A percentile compares a stretch with the other conserved stretches of the same genome.
Evolutionary conservation across 2,329 filamentous ascomycete genomes (phyloP).

Genomic region (Purpureocillium lavendulum): DNA sequence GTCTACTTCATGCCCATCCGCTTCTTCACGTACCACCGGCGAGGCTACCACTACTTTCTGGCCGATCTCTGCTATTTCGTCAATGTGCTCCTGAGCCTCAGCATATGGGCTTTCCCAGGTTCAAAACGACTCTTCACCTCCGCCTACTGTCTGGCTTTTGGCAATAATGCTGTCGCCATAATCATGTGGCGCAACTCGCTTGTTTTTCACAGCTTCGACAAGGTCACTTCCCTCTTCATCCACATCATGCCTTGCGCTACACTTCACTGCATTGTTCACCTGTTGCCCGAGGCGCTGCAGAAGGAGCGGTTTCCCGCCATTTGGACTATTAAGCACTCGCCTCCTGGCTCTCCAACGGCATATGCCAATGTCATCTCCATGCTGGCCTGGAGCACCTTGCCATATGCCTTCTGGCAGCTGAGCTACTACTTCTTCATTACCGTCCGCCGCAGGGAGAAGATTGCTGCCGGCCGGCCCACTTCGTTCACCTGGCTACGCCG

Average conservation of each 20-base stretch:
- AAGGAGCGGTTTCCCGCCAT: constrained; percentile 72
- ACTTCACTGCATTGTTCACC: constrained; percentile 84
- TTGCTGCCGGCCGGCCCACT: constrained; percentile 87
- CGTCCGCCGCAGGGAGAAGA: constrained; percentile 88
- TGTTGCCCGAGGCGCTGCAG: constrained; percentile 60
- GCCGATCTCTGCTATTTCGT: constrained; percentile 98
- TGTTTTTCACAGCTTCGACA: constrained; percentile 97
- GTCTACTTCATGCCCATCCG: constrained; percentile 96
- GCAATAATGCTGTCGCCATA: constrained; percentile 95
- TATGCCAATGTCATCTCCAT: constrained; percentile 73
- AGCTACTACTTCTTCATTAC: constrained; percentile 93
- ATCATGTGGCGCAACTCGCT: constrained; percentile 99
- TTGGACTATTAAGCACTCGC: constrained; percentile 65
- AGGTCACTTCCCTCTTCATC: constrained; percentile 96
- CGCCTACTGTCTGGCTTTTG: constrained; percentile 85
- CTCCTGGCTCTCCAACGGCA: constrained; percentile 65
- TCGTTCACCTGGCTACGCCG: constrained; percentile 95
- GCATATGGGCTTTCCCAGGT: constrained; percentile 81
- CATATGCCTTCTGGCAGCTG: constrained; percentile 89
- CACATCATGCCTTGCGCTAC: constrained; percentile 98
- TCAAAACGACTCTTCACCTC: constrained; percentile 90
- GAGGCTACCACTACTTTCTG: constrained; percentile 93
- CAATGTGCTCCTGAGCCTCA: constrained; percentile 75
- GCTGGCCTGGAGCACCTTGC: constrained; percentile 89
- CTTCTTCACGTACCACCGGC: constrained; percentile 81